Evolutionary conservation across 129 eudicot species (phyloP).

Genomic region (Gnaphalium uliginosum): DNA sequence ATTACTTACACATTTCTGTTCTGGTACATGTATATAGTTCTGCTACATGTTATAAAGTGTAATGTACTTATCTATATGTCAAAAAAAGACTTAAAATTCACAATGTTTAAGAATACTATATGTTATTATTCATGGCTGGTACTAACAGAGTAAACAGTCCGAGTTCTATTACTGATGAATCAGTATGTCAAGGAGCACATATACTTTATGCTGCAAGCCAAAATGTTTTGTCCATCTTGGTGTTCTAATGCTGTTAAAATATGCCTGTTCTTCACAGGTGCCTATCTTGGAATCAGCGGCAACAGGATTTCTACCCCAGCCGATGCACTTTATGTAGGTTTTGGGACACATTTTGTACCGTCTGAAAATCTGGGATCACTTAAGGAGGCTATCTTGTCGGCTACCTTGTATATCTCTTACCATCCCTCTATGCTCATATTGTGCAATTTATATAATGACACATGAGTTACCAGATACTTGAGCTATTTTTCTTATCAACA

Average conservation of each 20-base stretch:
- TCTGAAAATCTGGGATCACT: constrained; percentile 69
- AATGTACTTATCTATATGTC: not conserved
- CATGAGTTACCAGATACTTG: constrained; percentile 2
- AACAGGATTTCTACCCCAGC: constrained; percentile 83
- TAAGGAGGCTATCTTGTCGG: constrained; percentile 62
- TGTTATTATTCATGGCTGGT: not conserved
- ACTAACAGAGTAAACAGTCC: not conserved
- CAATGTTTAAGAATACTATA: not conserved
- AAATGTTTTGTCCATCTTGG: not conserved
- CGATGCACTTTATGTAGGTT: constrained; percentile 89
- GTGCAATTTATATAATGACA: not conserved
- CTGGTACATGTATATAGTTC: not conserved
- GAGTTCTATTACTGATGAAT: not conserved
- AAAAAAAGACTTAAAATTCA: not conserved
- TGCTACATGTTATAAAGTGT: not conserved
- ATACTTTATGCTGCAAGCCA: not conserved
- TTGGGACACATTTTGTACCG: constrained; percentile 86
- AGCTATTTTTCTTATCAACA: constrained; percentile 8
- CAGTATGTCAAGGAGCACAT: constrained; percentile 5
- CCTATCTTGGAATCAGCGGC: constrained; percentile 96
- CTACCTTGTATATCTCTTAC: constrained; percentile 59
- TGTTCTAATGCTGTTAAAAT: not conserved
- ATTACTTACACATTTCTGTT: not conserved
- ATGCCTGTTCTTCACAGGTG: constrained; percentile 54
- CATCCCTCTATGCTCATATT: constrained; percentile 4